These are phyloP conservation scores for Quercus parvula DNA, from an alignment of 306 rosid species.

Conservation along the genomic window DNA sequence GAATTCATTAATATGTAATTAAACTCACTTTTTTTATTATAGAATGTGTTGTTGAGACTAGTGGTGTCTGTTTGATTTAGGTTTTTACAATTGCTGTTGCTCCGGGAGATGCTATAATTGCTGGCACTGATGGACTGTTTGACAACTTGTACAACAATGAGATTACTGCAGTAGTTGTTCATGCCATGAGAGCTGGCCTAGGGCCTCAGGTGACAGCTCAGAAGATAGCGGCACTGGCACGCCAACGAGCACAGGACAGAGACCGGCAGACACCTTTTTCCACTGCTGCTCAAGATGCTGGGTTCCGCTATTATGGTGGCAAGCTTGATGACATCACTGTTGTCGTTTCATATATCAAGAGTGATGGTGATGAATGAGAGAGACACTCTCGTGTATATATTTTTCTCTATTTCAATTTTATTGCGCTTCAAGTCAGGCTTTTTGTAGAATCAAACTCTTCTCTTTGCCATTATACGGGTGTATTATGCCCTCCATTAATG, in stretches of 20 bases:
- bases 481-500: neutral
- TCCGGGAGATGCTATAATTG: constrained; percentile 74
- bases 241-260: constrained; percentile 84
- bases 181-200: constrained; percentile 73
- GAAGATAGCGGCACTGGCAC: constrained; percentile 96
- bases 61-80: constrained; percentile 42
- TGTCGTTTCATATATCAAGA: constrained; percentile 68
- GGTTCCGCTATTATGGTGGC: constrained; percentile 88
- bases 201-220: constrained; percentile 91
- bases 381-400: constrained; percentile 1
- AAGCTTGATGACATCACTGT: constrained; percentile 95
- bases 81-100: constrained; percentile 86
- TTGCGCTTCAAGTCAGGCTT: neutral
- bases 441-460: neutral
- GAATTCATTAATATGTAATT: neutral
- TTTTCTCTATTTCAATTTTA: neutral
- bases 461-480: neutral
- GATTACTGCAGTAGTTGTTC: constrained; percentile 90
- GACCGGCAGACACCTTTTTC: constrained; percentile 94
- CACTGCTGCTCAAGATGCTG: constrained; percentile 98
- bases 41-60: neutral
- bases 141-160: constrained; percentile 90
- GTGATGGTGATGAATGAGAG: constrained; percentile 29
- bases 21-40: neutral
- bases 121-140: constrained; percentile 93